Evolutionary conservation across 495 filamentous ascomycete species (phyloP).

Genomic region (Rusavskia elegans): DNA sequence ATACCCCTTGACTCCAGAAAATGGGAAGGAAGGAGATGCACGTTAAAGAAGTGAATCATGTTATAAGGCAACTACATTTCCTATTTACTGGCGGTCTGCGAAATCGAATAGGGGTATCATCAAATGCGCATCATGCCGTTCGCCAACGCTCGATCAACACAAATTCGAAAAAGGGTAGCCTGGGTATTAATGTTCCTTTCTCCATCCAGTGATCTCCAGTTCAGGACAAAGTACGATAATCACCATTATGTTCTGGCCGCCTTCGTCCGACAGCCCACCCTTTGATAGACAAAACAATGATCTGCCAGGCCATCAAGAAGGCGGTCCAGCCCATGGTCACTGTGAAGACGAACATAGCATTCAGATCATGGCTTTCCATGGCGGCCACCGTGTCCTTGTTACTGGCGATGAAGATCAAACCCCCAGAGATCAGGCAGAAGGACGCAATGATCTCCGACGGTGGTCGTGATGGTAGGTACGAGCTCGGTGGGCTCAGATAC

Average conservation of each 20-base stretch:
- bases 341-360: slow-evolving; percentile 90
- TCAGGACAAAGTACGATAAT: not conserved
- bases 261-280: slow-evolving; percentile 51
- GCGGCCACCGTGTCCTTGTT: slow-evolving; percentile 55
- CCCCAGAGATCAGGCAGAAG: slow-evolving; percentile 79
- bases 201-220: not conserved
- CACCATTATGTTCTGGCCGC: not conserved
- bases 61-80: too few species aligned
- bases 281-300: slow-evolving; percentile 68
- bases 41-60: too few species aligned
- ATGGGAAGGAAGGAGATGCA: too few species aligned
- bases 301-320: slow-evolving; percentile 74
- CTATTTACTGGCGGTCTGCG: too few species aligned
- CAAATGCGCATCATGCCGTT: too few species aligned
- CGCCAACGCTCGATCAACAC: not conserved
- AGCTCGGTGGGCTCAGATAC: slow-evolving; percentile 70
- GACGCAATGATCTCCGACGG: slow-evolving; percentile 74
- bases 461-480: slow-evolving; percentile 73
- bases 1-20: too few species aligned
- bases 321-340: slow-evolving; percentile 72
- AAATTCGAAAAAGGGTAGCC: not conserved
- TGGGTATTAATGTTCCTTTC: not conserved
- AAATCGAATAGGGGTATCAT: too few species aligned
- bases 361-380: slow-evolving; percentile 55
- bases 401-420: slow-evolving; percentile 86